Conservation (phyloP, 345 rosid species). For the Citrus glauca region DNA sequence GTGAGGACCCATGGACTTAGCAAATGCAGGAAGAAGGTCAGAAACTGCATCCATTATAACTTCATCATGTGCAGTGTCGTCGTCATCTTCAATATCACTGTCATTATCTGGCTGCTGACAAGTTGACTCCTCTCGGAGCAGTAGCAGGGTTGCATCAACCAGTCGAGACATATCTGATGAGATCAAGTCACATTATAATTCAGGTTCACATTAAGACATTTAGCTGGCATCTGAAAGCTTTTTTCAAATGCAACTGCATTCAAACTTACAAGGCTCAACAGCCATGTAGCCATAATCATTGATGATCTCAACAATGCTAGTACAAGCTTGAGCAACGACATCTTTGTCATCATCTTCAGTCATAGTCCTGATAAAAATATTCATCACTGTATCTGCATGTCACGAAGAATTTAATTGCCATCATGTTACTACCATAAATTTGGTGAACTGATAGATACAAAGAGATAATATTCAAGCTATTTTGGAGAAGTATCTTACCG, state of each 20-base stretch:
- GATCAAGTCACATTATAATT: slow-evolving; percentile 23
- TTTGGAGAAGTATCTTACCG: slow-evolving; percentile 40
- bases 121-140: slow-evolving; percentile 85
- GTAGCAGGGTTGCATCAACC: slow-evolving; percentile 66
- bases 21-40: slow-evolving; percentile 97
- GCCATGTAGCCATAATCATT: slow-evolving; percentile 79
- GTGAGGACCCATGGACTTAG: slow-evolving; percentile 89
- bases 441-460: background rate
- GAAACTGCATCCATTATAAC: slow-evolving; percentile 98
- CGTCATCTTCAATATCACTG: slow-evolving; percentile 75
- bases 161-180: slow-evolving; percentile 74
- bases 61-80: slow-evolving; percentile 83
- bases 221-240: background rate
- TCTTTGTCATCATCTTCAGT: slow-evolving; percentile 94
- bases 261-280: slow-evolving; percentile 79
- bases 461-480: background rate
- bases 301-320: slow-evolving; percentile 73
- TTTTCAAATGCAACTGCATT: slow-evolving; percentile 5
- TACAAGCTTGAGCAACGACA: slow-evolving; percentile 96
- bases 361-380: slow-evolving; percentile 74
- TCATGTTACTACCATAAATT: slow-evolving; percentile 8
- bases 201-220: slow-evolving; percentile 8
- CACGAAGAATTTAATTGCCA: slow-evolving; percentile 19
- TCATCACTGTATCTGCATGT: slow-evolving; percentile 70
- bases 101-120: slow-evolving; percentile 77